Evolutionary conservation across 208 protist genomes (phyloP), one percentile per base, ranked within the genome.

Genomic region (Acanthamoeba lenticulata): DNA sequence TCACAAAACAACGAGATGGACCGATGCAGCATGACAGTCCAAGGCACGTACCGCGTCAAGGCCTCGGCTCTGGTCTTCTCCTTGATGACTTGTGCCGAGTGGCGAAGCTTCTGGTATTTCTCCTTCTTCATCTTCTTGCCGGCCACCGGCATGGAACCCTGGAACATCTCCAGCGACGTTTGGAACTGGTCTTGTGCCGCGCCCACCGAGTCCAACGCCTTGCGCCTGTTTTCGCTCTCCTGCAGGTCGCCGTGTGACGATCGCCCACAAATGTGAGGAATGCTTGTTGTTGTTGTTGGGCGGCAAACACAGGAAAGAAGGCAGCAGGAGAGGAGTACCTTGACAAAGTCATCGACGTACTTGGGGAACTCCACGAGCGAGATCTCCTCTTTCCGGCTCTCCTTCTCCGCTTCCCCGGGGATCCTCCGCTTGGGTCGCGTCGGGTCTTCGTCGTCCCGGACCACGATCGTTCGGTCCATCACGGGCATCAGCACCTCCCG

Each of bases 151-250:
- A 90, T 67, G 38, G 81, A 38, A 27, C 81, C 81, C 81, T 62
- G 47, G 32, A 90, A 65, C 81, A 90, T 90, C 81, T 90, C 81
- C 11, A 90, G 81, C 29, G 49, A 67, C 38, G 81, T 90, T 6
- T 62, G 52, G 52, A 90, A 90, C 49, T 67, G 81, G 21, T 90
- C 81, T 45, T 90, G 55, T 3, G 52, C 44, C 38, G 44, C 17
- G n/a, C 81, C 81, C 27, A 90, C 52, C 27, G 44, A 38, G 11
- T 90, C 81, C 81, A 90, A 27, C 27, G 49, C 81, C 29, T 34
- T 90, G 36, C 52, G 44, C 36, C 62, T 38, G 32, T 90, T 65
- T 34, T 90, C 81, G 47, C 81, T 90, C 29, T 90, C 81, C 81
- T 90, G 6, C 38, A 32, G n/a, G n/a, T 21, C n/a, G n/a, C n/a